A percentile compares a stretch with the other conserved stretches of the same genome.
phyloP scores from a whole-genome alignment of 768 basidiomycete species.

The Rhodotorula toruloides region DNA sequence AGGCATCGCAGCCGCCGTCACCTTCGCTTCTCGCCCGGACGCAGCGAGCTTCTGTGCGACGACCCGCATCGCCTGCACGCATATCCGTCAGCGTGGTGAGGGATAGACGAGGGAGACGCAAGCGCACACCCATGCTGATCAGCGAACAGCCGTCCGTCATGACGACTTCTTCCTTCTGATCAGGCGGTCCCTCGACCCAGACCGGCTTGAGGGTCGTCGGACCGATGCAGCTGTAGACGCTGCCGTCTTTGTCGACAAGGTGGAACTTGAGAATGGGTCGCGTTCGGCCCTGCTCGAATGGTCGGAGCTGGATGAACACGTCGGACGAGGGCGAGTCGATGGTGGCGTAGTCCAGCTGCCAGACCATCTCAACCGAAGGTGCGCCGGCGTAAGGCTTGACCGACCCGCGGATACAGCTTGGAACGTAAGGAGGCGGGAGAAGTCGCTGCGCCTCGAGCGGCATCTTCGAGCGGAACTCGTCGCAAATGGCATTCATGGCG shows the following conservation, averaged over 20 bases:
- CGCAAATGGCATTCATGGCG: constrained; percentile 1
- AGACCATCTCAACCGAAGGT: background rate
- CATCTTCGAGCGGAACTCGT: background rate
- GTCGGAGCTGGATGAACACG: constrained; percentile 2
- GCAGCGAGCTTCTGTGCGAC: background rate
- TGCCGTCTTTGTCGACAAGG: constrained; percentile 18
- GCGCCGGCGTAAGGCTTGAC: background rate
- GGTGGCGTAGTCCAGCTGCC: constrained; percentile 26
- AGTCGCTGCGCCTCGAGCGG: background rate
- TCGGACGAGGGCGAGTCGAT: background rate
- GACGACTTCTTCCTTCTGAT: constrained; percentile 3
- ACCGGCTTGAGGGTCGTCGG: background rate
- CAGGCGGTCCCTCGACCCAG: background rate
- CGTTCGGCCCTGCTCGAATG: background rate
- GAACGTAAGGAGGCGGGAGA: constrained; percentile 11
- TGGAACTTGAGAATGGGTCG: constrained; percentile 3
- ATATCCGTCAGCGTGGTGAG: background rate
- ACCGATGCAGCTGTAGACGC: background rate
- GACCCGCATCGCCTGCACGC: constrained; percentile 7
- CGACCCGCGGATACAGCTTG: constrained; percentile 22
- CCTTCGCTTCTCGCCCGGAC: background rate
- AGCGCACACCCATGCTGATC: background rate
- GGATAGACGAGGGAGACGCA: background rate
- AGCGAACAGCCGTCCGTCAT: constrained; percentile 36
- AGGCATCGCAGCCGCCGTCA: background rate